A percentile compares a stretch with the other conserved stretches of the same genome.
Evolutionary conservation across 148 eudicot genomes (phyloP).

Genomic region (Rhododendron griersonianum): DNA sequence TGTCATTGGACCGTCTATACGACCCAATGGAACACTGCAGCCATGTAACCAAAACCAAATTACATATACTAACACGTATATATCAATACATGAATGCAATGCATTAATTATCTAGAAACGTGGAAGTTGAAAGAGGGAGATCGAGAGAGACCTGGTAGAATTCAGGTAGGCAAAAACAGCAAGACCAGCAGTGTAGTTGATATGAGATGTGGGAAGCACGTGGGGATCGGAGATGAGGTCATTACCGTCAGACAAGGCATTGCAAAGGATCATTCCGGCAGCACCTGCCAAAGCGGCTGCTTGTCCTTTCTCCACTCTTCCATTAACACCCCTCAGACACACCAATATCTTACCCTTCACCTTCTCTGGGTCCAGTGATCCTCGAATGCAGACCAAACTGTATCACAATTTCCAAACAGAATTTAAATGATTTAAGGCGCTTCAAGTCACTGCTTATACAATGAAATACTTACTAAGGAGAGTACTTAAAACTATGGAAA

Average conservation of each 20-base stretch:
- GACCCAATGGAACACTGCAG: constrained; percentile 30
- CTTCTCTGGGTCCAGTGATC: constrained; percentile 48
- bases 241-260: constrained; percentile 35
- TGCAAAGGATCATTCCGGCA: constrained; percentile 64
- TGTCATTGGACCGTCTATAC: constrained; percentile 18
- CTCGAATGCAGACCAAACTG: constrained; percentile 31
- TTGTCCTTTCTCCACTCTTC: constrained; percentile 41
- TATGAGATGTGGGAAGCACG: constrained; percentile 52
- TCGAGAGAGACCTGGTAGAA: constrained; percentile 28
- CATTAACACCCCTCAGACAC: constrained; percentile 48
- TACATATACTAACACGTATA: background rate
- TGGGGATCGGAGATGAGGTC: constrained; percentile 45
- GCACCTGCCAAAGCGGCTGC: constrained; percentile 52
- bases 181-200: constrained; percentile 43
- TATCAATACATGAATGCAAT: background rate
- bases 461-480: background rate
- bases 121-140: background rate
- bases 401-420: background rate
- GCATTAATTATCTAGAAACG: too few relatives aligned
- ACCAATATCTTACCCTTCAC: constrained; percentile 64
- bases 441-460: background rate
- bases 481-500: background rate
- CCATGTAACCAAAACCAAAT: background rate
- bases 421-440: background rate
- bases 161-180: constrained; percentile 41